Base-by-base conservation (phyloP, 2,329 filamentous ascomycete genomes). In the Ophiostoma fasciatum region DNA sequence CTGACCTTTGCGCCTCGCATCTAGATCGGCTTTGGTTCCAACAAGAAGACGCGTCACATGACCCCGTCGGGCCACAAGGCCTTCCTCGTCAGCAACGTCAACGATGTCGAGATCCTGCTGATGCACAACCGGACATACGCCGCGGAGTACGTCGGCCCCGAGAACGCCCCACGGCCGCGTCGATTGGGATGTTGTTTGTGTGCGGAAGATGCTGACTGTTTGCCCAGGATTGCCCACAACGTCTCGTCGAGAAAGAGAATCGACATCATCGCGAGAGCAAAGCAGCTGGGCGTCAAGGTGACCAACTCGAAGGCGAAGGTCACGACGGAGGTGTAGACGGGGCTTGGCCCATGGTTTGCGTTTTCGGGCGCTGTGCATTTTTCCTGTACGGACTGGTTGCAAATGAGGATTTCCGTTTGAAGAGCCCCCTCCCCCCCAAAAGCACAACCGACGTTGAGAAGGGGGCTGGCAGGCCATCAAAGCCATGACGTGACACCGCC, bases 101-200 rank as follows among this genome's bases (percentile, higher is more conserved):
- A 79, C 62, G 90, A 98, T 55, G 79, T 98, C 58, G 88, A 98
- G 66, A 81, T 98, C 47, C 79, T 98, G 58, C 74, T 98, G 56
- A 98, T 98, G 90, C 90, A 98, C 82, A 96, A 96, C 83, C 80
- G 81, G 63, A 93, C 85, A 66, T 94, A 83, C 69, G 90, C 90
- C 62, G 90, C 90, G 61, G 90, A 98, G 87, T 94, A 85, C 55
- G 84, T 75, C n/a, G n/a, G n/a, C n/a, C n/a, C n/a, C n/a, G n/a
- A n/a, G n/a, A n/a, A n/a, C n/a, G n/a, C n/a, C n/a, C n/a, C n/a
- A n/a, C n/a, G n/a, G n/a, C n/a, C n/a, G n/a, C n/a, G n/a, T n/a
- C n/a, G n/a, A n/a, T n/a, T n/a, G n/a, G n/a, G n/a, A n/a, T n/a
- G n/a, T n/a, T n/a, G n/a, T n/a, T n/a, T n/a, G n/a, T n/a, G n/a